Evolutionary conservation across 2,329 filamentous ascomycete species (phyloP).

Genomic region (Scedosporium dehoogii): DNA sequence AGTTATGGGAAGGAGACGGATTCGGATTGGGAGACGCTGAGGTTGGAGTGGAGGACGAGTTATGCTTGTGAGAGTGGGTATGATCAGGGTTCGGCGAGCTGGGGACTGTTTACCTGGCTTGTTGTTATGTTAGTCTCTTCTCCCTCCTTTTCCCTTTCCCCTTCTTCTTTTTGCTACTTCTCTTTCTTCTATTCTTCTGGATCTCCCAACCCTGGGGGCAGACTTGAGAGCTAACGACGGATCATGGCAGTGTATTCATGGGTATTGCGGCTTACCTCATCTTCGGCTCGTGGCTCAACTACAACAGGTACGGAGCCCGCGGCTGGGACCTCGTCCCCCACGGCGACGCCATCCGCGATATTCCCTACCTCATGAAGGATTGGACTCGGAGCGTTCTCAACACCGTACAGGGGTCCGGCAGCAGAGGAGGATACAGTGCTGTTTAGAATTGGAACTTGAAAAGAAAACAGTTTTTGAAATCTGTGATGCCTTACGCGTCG

Average conservation of each 20-base stretch:
- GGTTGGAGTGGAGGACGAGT: slow-evolving; percentile 78
- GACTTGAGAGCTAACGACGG: slow-evolving; percentile 13
- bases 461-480: neutral
- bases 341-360: slow-evolving; percentile 80
- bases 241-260: slow-evolving; percentile 62
- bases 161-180: too few relatives aligned
- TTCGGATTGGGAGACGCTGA: slow-evolving; percentile 50
- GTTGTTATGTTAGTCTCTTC: slow-evolving; percentile 69
- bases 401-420: slow-evolving; percentile 74
- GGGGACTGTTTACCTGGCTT: slow-evolving; percentile 98
- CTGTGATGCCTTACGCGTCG: neutral
- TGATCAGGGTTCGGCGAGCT: slow-evolving; percentile 42
- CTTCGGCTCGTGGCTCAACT: slow-evolving; percentile 98
- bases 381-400: slow-evolving; percentile 71
- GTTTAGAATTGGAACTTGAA: slow-evolving; percentile 46
- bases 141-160: neutral
- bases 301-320: slow-evolving; percentile 88
- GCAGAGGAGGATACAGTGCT: slow-evolving; percentile 86
- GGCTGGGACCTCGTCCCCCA: slow-evolving; percentile 94
- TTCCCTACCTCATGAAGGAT: slow-evolving; percentile 88
- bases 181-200: neutral
- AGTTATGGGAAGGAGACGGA: slow-evolving; percentile 57
- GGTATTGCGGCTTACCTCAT: slow-evolving; percentile 83
- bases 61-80: slow-evolving; percentile 63
- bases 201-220: neutral